Evolutionary conservation across 2,329 filamentous ascomycete species (phyloP).

Genomic region (Trichoderma arundinaceum): DNA sequence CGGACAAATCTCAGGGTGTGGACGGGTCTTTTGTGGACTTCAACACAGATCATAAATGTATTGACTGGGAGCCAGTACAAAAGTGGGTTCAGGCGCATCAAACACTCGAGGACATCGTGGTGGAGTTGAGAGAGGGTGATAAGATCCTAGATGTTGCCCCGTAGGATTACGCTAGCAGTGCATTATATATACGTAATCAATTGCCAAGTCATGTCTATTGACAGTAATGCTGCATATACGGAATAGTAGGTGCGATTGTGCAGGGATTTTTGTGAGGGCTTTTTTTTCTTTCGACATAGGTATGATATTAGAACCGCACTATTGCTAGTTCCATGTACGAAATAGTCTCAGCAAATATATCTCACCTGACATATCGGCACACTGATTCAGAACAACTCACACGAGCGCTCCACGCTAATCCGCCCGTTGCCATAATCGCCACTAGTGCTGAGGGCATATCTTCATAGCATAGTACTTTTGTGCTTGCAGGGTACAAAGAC

Average conservation of each 20-base stretch:
- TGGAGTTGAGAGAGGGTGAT: slow-evolving; percentile 23
- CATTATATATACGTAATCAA: neutral
- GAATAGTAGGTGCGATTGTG: neutral
- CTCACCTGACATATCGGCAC: no score
- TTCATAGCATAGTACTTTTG: neutral
- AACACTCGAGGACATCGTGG: slow-evolving; percentile 16
- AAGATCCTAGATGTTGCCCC: slow-evolving; percentile 19
- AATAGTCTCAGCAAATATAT: no score
- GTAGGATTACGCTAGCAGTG: slow-evolving; percentile 2
- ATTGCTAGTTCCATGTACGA: slow-evolving; percentile 4
- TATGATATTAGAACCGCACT: neutral
- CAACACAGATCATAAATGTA: slow-evolving; percentile 24
- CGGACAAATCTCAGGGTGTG: slow-evolving; percentile 15
- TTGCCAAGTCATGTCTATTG: neutral
- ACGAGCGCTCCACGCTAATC: neutral
- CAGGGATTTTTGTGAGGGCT: neutral
- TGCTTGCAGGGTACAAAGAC: neutral
- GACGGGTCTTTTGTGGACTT: slow-evolving; percentile 28
- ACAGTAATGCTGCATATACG: neutral
- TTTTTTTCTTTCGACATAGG: neutral
- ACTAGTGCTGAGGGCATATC: neutral
- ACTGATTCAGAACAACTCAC: no score
- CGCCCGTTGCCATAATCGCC: neutral
- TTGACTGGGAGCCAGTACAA: slow-evolving; percentile 26
- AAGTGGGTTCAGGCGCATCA: slow-evolving; percentile 22